Conservation (phyloP, 345 rosid species). For the Rhizophora mangle region DNA sequence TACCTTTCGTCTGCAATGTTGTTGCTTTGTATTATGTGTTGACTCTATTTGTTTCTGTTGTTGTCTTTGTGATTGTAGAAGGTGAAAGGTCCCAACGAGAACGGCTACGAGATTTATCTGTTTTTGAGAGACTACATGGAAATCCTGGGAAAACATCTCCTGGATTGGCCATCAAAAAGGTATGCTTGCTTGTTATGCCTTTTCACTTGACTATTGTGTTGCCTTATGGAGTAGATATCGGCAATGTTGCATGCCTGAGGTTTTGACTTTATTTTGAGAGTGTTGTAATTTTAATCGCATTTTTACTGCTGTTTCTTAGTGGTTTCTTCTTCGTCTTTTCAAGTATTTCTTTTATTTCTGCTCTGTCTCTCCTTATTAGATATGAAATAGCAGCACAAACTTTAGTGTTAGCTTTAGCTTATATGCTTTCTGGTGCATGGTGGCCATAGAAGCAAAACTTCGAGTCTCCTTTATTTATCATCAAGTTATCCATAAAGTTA, state of each 20-base stretch:
- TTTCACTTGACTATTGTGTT: not conserved
- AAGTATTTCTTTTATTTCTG: too few species aligned
- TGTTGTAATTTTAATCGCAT: not conserved
- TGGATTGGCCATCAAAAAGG: too few species aligned
- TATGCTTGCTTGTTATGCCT: too few species aligned
- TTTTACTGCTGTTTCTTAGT: too few species aligned
- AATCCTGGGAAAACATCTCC: too few species aligned
- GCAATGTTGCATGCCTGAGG: not conserved
- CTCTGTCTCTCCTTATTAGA: not conserved
- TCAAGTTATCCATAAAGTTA: not conserved
- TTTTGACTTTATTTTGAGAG: not conserved
- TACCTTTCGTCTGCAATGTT: too few species aligned
- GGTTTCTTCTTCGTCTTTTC: too few species aligned
- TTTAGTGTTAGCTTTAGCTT: not conserved
- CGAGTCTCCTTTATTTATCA: not conserved
- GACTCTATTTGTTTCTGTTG: not conserved
- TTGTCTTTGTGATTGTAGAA: slow-evolving; percentile 21
- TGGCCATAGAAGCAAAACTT: not conserved
- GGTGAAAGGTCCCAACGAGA: too few species aligned
- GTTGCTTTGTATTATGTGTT: too few species aligned
- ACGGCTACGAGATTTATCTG: too few species aligned
- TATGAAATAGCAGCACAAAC: not conserved
- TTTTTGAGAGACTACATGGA: too few species aligned
- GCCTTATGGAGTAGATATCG: not conserved
- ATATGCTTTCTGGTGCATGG: not conserved